phyloP scores from a whole-genome alignment of 2,329 filamentous ascomycete species.

The Fusarium xyrophilum region DNA sequence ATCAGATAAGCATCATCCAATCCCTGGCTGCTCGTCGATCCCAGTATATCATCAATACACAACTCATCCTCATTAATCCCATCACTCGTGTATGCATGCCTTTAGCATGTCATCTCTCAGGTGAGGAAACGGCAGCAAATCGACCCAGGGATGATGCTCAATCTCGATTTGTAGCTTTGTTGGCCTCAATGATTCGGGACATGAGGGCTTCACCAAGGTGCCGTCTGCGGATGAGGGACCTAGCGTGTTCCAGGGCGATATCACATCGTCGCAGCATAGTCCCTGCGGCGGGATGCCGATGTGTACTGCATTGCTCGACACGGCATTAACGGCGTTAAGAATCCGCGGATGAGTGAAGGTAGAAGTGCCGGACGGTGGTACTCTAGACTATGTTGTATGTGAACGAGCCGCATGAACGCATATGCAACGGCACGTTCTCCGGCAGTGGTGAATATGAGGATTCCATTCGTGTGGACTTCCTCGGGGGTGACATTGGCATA shows the following conservation, averaged over 20 bases:
- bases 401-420: slow-evolving; percentile 31
- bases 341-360: slow-evolving; percentile 34
- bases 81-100: slow-evolving; percentile 14
- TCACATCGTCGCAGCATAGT: slow-evolving; percentile 30
- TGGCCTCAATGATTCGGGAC: slow-evolving; percentile 18
- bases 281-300: slow-evolving; percentile 27
- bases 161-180: slow-evolving; percentile 26
- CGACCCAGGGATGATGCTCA: slow-evolving; percentile 37
- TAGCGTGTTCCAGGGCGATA: slow-evolving; percentile 29
- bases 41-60: slow-evolving; percentile 33
- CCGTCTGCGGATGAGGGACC: background rate
- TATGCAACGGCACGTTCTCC: slow-evolving; percentile 19
- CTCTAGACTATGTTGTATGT: slow-evolving; percentile 32
- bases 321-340: slow-evolving; percentile 34
- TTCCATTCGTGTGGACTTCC: background rate
- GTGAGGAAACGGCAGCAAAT: slow-evolving; percentile 30
- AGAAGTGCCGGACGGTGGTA: slow-evolving; percentile 18
- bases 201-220: background rate
- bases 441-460: slow-evolving; percentile 6
- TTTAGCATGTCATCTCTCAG: slow-evolving; percentile 35
- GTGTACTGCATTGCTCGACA: slow-evolving; percentile 24
- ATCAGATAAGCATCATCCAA: slow-evolving; percentile 44
- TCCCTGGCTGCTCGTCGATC: background rate
- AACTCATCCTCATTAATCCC: slow-evolving; percentile 33
- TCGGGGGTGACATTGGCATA: background rate